phyloP scores from a whole-genome alignment of 371 early-diverging fungal genomes.

The Mucor irregularis region DNA sequence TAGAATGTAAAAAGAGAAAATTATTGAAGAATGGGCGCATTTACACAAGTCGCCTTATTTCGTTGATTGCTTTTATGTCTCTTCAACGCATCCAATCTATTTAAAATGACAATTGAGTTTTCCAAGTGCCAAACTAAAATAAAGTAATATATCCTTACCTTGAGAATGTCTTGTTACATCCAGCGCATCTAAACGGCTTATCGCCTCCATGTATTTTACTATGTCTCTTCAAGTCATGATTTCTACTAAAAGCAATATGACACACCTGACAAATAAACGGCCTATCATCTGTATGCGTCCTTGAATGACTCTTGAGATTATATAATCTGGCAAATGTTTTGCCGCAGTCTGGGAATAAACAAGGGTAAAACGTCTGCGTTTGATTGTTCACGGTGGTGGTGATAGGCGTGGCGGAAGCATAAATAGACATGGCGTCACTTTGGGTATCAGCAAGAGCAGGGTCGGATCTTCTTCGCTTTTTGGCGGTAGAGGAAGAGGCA shows the following conservation, averaged over 20 bases:
- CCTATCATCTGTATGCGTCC: slow-evolving; percentile 78
- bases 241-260: slow-evolving; percentile 76
- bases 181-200: slow-evolving; percentile 79
- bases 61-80: slow-evolving; percentile 52
- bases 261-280: slow-evolving; percentile 80
- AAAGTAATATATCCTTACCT: slow-evolving; percentile 32
- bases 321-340: slow-evolving; percentile 77
- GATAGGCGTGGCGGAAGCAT: slow-evolving; percentile 51
- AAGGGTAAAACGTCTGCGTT: slow-evolving; percentile 57
- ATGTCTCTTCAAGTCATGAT: slow-evolving; percentile 88
- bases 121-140: too few species aligned
- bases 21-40: slow-evolving; percentile 9
- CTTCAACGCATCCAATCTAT: slow-evolving; percentile 53
- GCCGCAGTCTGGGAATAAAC: slow-evolving; percentile 69
- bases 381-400: slow-evolving; percentile 52
- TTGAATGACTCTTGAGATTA: slow-evolving; percentile 78
- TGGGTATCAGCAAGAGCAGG: slow-evolving; percentile 52
- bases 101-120: background rate
- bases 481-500: too few species aligned
- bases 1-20: background rate
- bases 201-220: slow-evolving; percentile 82
- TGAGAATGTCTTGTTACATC: slow-evolving; percentile 81
- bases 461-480: slow-evolving; percentile 45
- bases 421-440: slow-evolving; percentile 49
- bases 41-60: slow-evolving; percentile 26